Conservation (phyloP, 306 rosid species). For the Canavalia ensiformis region DNA sequence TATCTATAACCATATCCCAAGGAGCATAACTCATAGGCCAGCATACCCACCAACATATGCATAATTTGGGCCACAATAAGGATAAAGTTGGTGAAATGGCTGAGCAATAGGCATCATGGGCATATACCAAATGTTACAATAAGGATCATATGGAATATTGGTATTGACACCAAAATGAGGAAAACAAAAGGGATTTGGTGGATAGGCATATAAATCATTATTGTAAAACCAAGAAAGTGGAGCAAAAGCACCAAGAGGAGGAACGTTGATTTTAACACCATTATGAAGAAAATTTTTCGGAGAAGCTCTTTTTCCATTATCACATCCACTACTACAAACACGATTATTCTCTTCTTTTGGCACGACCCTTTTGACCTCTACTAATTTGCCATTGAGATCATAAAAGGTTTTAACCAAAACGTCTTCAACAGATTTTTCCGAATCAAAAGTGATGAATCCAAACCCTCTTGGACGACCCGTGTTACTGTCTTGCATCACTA, state of each 20-base stretch:
- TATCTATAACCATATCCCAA: neutral
- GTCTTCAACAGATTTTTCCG: conserved; percentile 5
- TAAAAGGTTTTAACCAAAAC: neutral
- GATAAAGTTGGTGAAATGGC: neutral
- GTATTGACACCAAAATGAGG: too few relatives aligned
- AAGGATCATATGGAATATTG: too few relatives aligned
- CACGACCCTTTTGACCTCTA: conserved; percentile 10
- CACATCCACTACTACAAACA: neutral
- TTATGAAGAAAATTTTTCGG: neutral
- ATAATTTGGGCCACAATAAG: neutral
- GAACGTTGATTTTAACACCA: neutral
- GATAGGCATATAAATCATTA: neutral
- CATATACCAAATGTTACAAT: neutral
- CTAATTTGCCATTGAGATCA: conserved; percentile 17
- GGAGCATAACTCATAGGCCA: neutral
- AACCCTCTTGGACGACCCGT: neutral
- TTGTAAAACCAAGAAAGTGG: neutral
- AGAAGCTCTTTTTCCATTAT: neutral
- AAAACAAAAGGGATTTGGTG: neutral
- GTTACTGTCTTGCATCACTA: neutral
- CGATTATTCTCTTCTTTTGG: neutral
- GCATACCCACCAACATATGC: neutral
- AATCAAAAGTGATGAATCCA: conserved; percentile 15
- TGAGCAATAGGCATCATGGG: neutral
- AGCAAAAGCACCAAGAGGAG: neutral